phyloP scores from a whole-genome alignment of 2,329 filamentous ascomycete genomes.

The Purpureocillium lavendulum region DNA sequence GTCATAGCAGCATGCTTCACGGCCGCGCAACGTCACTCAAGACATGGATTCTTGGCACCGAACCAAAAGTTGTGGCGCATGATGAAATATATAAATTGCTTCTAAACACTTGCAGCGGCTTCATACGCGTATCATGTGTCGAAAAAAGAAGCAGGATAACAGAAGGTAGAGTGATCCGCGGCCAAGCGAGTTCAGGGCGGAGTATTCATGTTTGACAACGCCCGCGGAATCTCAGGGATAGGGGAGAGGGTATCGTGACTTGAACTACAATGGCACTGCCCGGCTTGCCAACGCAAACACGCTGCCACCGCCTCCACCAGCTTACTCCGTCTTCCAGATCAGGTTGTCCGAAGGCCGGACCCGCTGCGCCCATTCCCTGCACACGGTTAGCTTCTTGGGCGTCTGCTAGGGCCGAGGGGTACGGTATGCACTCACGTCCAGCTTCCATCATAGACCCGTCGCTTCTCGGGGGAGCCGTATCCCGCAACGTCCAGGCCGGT shows the following conservation, averaged over 20 bases:
- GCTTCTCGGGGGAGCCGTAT: constrained; percentile 57
- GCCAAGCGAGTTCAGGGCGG: too few relatives aligned
- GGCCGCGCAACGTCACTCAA: too few relatives aligned
- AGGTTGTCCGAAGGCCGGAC: constrained; percentile 53
- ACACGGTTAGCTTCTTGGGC: constrained; percentile 15
- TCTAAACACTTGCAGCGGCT: not conserved
- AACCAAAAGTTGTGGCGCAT: not conserved
- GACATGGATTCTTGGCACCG: not conserved
- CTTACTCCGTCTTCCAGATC: constrained; percentile 44
- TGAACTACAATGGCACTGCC: constrained; percentile 2
- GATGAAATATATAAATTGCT: not conserved
- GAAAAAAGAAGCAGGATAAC: too few relatives aligned
- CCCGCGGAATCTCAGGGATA: constrained; percentile 1
- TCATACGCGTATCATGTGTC: too few relatives aligned
- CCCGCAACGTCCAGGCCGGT: constrained; percentile 74
- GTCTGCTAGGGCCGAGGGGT: too few relatives aligned
- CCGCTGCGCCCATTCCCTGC: constrained; percentile 61
- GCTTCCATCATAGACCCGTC: constrained; percentile 87
- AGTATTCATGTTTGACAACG: not conserved
- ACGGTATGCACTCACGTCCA: constrained; percentile 69
- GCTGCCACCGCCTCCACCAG: not conserved
- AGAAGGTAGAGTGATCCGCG: too few relatives aligned
- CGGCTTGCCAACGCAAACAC: not conserved
- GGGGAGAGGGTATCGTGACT: constrained; percentile 9
- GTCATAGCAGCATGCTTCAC: too few relatives aligned